Conservation (phyloP, 148 eudicot genomes). For the Tetragonia tetragonoides region DNA sequence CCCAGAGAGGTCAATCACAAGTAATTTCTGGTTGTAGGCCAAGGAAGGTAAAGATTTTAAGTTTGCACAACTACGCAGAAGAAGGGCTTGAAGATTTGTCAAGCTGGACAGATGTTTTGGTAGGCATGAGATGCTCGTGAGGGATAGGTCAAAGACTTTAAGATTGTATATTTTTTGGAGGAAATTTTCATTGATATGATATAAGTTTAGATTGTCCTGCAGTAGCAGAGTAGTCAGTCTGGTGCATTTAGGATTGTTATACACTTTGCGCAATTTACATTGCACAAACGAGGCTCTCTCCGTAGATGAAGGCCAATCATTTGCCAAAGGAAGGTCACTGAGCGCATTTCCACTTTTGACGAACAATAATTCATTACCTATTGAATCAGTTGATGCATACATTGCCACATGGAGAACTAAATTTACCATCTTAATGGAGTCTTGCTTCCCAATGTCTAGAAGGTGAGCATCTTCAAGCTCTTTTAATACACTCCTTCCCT, state of each 20-base stretch:
- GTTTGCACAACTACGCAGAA: constrained; percentile 24
- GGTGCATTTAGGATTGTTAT: constrained; percentile 12
- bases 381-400: too few species aligned
- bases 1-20: constrained; percentile 25
- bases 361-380: too few species aligned
- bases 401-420: too few species aligned
- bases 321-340: constrained; percentile 15
- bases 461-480: too few species aligned
- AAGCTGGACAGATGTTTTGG: constrained; percentile 25
- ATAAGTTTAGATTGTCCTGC: constrained; percentile 22
- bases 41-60: constrained; percentile 23
- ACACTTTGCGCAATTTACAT: constrained; percentile 18
- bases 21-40: constrained; percentile 16
- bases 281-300: constrained; percentile 33
- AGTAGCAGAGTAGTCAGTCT: constrained; percentile 22
- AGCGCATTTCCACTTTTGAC: neutral
- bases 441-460: too few species aligned
- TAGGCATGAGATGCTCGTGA: constrained; percentile 18
- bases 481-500: too few species aligned
- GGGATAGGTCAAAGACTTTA: constrained; percentile 28
- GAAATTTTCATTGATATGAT: constrained; percentile 17
- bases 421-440: too few species aligned
- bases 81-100: constrained; percentile 26
- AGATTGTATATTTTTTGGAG: constrained; percentile 24
- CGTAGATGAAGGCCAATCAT: constrained; percentile 20